Evolutionary conservation across 768 basidiomycete species (phyloP).

Genomic region (Trametes cubensis): DNA sequence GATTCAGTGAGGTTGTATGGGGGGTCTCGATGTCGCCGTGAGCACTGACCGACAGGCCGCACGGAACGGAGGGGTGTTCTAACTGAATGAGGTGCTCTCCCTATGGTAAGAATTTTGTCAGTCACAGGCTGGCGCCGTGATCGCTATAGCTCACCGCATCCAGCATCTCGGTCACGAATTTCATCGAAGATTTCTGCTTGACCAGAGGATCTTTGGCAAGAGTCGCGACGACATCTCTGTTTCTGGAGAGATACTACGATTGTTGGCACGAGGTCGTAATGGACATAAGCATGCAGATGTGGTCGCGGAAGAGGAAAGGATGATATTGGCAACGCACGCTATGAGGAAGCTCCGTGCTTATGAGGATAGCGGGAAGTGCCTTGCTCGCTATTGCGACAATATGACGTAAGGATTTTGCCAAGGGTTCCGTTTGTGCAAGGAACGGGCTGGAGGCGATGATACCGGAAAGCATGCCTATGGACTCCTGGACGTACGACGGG

Average conservation of each 20-base stretch:
- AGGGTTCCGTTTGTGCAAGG: slow-evolving; percentile 33
- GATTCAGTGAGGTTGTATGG: not conserved
- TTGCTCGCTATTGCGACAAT: not conserved
- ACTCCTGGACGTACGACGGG: slow-evolving; percentile 34
- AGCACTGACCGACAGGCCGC: not conserved
- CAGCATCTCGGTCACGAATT: not conserved
- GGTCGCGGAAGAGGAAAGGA: no score
- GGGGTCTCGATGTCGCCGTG: no score
- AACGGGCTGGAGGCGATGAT: slow-evolving; percentile 68
- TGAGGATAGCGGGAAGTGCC: not conserved
- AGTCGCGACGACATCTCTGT: not conserved
- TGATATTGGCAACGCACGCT: not conserved
- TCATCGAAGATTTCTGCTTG: not conserved
- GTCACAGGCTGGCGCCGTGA: not conserved
- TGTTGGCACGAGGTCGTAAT: no score
- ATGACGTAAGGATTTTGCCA: not conserved
- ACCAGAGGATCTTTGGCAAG: not conserved
- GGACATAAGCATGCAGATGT: not conserved
- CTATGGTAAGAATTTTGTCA: not conserved
- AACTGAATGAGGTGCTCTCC: not conserved
- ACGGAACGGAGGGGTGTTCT: not conserved
- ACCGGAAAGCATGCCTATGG: slow-evolving; percentile 50
- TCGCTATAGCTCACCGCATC: not conserved
- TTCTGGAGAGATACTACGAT: not conserved
- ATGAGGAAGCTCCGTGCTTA: not conserved